Conservation (phyloP, 2,329 filamentous ascomycete genomes). For the Fusarium equiseti region DNA sequence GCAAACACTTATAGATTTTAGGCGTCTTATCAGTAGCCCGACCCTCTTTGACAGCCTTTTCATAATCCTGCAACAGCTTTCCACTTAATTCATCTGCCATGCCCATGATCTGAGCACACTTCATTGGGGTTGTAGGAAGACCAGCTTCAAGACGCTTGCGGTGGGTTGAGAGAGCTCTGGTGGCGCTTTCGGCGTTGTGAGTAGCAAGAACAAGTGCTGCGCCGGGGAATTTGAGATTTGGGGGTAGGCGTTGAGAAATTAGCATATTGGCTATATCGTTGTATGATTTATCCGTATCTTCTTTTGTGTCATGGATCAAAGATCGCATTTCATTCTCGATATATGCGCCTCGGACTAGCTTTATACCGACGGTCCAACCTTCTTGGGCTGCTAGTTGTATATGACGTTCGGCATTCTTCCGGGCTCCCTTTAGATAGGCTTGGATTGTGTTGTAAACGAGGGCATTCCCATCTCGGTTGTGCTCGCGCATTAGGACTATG, state of each 20-base stretch:
- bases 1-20: slow-evolving; percentile 54
- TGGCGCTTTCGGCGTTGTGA: slow-evolving; percentile 60
- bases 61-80: slow-evolving; percentile 57
- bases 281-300: slow-evolving; percentile 65
- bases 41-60: slow-evolving; percentile 27
- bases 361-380: slow-evolving; percentile 66
- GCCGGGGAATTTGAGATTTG: slow-evolving; percentile 53
- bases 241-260: slow-evolving; percentile 52
- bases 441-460: slow-evolving; percentile 66
- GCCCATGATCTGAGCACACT: slow-evolving; percentile 67
- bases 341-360: slow-evolving; percentile 69
- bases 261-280: slow-evolving; percentile 61
- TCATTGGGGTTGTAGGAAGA: slow-evolving; percentile 51
- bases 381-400: slow-evolving; percentile 60
- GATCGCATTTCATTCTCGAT: slow-evolving; percentile 61
- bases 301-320: slow-evolving; percentile 64
- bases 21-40: slow-evolving; percentile 36
- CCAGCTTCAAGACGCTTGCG: slow-evolving; percentile 52
- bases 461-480: slow-evolving; percentile 52
- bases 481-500: slow-evolving; percentile 53
- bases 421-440: slow-evolving; percentile 64
- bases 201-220: slow-evolving; percentile 65
- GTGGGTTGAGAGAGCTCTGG: slow-evolving; percentile 59
- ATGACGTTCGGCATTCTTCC: slow-evolving; percentile 57
- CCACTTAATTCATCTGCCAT: slow-evolving; percentile 70